phyloP scores from a whole-genome alignment of 768 basidiomycete genomes.

The Russula sp. region DNA sequence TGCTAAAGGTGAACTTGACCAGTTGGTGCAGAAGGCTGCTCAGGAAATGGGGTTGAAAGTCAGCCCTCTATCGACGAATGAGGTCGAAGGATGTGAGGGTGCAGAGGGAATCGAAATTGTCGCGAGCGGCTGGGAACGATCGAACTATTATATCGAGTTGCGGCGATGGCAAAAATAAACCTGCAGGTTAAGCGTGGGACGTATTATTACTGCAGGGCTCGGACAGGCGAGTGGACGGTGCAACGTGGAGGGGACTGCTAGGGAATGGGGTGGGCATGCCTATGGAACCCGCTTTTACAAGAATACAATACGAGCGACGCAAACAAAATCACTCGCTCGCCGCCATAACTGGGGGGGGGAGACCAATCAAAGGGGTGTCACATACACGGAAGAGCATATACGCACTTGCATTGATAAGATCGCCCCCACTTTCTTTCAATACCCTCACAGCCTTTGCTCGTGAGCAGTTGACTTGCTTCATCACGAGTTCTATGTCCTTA shows the following conservation, averaged over 20 bases:
- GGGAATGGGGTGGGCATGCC: conserved; percentile 8
- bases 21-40: conserved; percentile 60
- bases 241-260: background rate
- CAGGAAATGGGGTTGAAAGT: conserved; percentile 48
- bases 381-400: conserved; percentile 27
- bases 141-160: conserved; percentile 82
- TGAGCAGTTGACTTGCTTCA: conserved; percentile 84
- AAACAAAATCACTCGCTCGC: conserved; percentile 67
- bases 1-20: conserved; percentile 64
- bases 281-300: conserved; percentile 9
- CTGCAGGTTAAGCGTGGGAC: background rate
- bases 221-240: conserved; percentile 8
- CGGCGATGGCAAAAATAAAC: conserved; percentile 45
- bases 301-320: conserved; percentile 29
- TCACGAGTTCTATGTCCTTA: conserved; percentile 93
- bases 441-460: conserved; percentile 89
- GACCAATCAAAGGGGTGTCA: background rate
- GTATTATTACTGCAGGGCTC: conserved; percentile 9
- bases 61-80: conserved; percentile 30
- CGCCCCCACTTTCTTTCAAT: conserved; percentile 87
- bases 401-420: conserved; percentile 95
- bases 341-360: conserved; percentile 64
- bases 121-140: conserved; percentile 79
- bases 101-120: conserved; percentile 56
- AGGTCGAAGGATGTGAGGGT: conserved; percentile 12